Evolutionary conservation across 805 yeast species (phyloP).

Genomic region (Millerozyma miso): DNA sequence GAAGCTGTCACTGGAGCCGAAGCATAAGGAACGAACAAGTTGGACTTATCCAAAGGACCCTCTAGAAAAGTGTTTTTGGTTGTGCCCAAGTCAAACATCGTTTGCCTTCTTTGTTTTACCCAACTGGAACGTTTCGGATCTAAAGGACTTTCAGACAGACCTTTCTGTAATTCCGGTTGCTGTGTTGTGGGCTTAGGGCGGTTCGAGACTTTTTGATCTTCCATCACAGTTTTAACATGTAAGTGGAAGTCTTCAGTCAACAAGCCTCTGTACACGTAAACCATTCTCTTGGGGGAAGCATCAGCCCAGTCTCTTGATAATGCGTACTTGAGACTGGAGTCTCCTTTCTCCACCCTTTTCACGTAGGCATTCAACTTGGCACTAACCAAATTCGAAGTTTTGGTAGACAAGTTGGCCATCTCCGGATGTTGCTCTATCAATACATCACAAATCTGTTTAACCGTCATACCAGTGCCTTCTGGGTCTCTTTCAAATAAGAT

Average conservation of each 20-base stretch:
- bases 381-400: conserved; percentile 74
- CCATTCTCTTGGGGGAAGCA: conserved; percentile 86
- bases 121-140: conserved; percentile 32
- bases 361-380: conserved; percentile 85
- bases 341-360: conserved; percentile 81
- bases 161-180: conserved; percentile 4
- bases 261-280: conserved; percentile 77
- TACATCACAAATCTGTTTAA: conserved; percentile 78
- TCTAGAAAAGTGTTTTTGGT: conserved; percentile 41
- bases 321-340: conserved; percentile 65
- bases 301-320: conserved; percentile 88
- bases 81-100: conserved; percentile 50
- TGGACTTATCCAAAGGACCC: conserved; percentile 35
- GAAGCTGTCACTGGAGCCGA: conserved; percentile 79
- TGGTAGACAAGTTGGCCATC: conserved; percentile 76
- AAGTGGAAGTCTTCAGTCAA: conserved; percentile 70
- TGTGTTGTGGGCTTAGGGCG: conserved; percentile 10
- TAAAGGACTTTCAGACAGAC: conserved; percentile 21
- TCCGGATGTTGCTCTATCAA: conserved; percentile 73
- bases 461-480: conserved; percentile 80
- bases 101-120: conserved; percentile 45
- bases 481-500: conserved; percentile 67
- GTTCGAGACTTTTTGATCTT: conserved; percentile 34
- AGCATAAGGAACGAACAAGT: conserved; percentile 60
- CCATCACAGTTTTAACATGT: conserved; percentile 65